Evolutionary conservation across 768 basidiomycete species (phyloP).

Genomic region (Boletus vermiculosoides): DNA sequence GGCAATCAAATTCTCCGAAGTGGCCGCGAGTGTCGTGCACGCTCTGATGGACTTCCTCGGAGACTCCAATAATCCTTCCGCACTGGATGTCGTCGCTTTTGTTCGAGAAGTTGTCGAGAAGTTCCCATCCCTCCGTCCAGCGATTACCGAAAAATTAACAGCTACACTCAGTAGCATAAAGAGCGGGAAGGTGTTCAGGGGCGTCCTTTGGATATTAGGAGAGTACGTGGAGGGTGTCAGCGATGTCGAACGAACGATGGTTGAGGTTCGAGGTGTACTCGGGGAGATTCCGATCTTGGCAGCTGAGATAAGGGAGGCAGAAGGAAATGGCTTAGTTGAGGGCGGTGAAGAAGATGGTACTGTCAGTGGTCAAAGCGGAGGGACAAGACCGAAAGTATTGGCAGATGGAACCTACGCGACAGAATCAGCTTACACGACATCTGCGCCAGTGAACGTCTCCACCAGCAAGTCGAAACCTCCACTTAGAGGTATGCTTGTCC

Average conservation of each 20-base stretch:
- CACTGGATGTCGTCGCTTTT: conserved; percentile 90
- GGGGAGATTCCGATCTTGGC: conserved; percentile 98
- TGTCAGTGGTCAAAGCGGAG: conserved; percentile 37
- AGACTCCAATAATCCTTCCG: conserved; percentile 92
- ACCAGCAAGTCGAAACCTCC: conserved; percentile 92
- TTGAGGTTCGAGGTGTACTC: conserved; percentile 77
- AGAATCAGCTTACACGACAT: conserved; percentile 81
- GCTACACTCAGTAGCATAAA: conserved; percentile 83
- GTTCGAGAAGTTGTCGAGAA: conserved; percentile 95
- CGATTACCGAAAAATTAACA: conserved; percentile 84
- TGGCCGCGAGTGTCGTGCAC: conserved; percentile 93
- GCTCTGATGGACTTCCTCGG: conserved; percentile 93
- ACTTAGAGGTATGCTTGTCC: conserved; percentile 57
- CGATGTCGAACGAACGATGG: conserved; percentile 73
- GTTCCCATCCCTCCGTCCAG: conserved; percentile 80
- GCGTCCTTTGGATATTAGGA: conserved; percentile 97
- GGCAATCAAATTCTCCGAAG: conserved; percentile 95
- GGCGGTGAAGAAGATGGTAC: conserved; percentile 45
- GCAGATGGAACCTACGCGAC: conserved; percentile 99
- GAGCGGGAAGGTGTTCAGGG: conserved; percentile 95
- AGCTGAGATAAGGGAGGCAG: conserved; percentile 77
- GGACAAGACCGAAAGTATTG: conserved; percentile 71
- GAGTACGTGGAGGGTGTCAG: conserved; percentile 75
- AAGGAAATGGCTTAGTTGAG: conserved; percentile 49
- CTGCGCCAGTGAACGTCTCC: conserved; percentile 64